Base-by-base conservation (phyloP, 129 eudicot genomes). In the Deinandra increscens region DNA sequence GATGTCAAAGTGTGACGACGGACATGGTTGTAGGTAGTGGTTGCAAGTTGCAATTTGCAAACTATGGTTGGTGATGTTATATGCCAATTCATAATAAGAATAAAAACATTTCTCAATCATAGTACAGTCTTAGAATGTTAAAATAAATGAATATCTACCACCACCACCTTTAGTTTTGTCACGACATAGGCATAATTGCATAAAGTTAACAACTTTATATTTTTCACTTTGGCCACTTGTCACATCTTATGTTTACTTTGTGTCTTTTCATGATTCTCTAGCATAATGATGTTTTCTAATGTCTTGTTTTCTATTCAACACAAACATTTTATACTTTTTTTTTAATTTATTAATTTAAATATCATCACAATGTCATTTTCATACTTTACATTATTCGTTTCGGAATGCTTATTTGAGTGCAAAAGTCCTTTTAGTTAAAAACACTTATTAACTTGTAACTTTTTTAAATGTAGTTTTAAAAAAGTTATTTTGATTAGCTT, bases 121-220 rank as follows among this genome's bases (percentile, higher is more conserved):
- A 67, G 69, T 58, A 67, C 69, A 54, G 34, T 69, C 67, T 44
- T 75, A 42, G 58, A 75, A 67, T 44, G 74, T 59, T 34, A 45
- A 67, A 58, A 58, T 10, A 63, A 55, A 45, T 41, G 46, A 68
- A 36, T 69, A 68, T 74, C 15, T 68, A 26, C 17, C 44, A 59
- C 54, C 42, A 76, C 70, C 80, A 68, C 80, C 60, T 63, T 38
- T 46, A 74, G 13, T 51, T 64, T 74, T 74, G 78, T 73, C 77
- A 73, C 11, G 65, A 74, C 72, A 51, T 64, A n/a, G 45, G 71
- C 55, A 76, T 68, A 76, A 76, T 9, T 36, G 71, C 55, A 76
- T 68, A 76, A 76, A 76, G 80, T 48, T 33, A 76, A 59, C 51
- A 56, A 34, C 63, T 68, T 59, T 61, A 62, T 34, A 39, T 73